Evolutionary conservation across 2,329 filamentous ascomycete species (phyloP), one percentile per base, ranked within the genome.

Genomic region (Trichoderma koningiopsis): DNA sequence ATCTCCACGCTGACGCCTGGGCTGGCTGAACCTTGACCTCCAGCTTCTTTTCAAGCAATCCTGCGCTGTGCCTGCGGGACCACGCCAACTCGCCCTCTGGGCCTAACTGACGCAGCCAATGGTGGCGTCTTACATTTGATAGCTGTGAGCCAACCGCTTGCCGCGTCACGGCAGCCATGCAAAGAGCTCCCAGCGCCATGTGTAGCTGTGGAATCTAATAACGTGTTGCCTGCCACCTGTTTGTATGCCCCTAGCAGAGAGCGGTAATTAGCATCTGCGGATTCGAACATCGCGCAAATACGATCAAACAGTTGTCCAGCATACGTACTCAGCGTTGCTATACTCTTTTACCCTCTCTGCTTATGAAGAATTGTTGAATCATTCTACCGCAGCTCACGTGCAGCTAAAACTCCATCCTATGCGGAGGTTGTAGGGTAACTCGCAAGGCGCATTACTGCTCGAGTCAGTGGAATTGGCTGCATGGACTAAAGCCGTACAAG

Each of bases 111-210:
- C 59, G 35, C 60, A 27, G 40, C 16, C 43, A 35, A 52, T 35
- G 24, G 62, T 65, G 62, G 62, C 62, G 62, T 57, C 52, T 65
- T 65, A 29, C 62, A 35, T 65, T 49, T 66, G 37, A 47, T 35
- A 35, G 53, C 62, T 47, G 27, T 58, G 52, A 58, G 19, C 63
- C 29, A 57, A 66, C 63, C 37, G 53, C 53, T 56, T 35, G 63
- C 37, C 24, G 52, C 29, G 24, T 57, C 35, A 56, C 13, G 31
- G 49, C 31, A 64, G 61, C 43, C 47, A 63, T 52, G 43, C 31
- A 52, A 31, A 63, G 22, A 35, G 49, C 60, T 14, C 29, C 60
- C 60, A 53, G 47, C 31, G 29, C 60, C 31, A 22, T 35, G n/a
- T 29, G 40, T 8, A 31, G 47, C n/a, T 24, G 13, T 35, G 29